Evolutionary conservation across 768 basidiomycete species (phyloP), one percentile per base, ranked within the genome.

Genomic region (Kwoniella heveanensis): DNA sequence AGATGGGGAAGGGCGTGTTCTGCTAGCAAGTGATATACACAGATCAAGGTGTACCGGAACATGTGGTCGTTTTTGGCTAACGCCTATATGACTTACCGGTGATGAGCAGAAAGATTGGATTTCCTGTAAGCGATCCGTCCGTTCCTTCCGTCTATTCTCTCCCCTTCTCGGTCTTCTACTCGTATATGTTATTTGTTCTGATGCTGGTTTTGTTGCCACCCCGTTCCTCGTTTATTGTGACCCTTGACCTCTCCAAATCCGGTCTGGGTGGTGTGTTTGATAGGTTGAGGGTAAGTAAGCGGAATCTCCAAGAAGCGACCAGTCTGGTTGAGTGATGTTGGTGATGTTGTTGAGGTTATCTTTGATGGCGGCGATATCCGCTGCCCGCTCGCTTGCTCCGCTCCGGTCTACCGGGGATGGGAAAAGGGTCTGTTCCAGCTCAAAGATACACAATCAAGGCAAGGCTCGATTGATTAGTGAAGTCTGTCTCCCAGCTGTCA

Each of bases 301-400:
- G 19, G 39, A 44, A 19, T 19, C 6, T 13, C 32, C 32, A 44
- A 32, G 32, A 32, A 13, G 32, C 32, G 5, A 32, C 13, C 32
- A 36, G 32, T 13, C 13, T 36, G 32, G 39, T 10, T 44, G 30
- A 53, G 9, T 53, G 27, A 53, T 53, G 52, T n/a, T 26, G 19
- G 19, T 53, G 52, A 10, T 53, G 27, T 44, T 3, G 10, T n/a
- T n/a, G n/a, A 53, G 25, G 26, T 26, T 22, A 12, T 50, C 19
- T 26, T 53, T 53, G 52, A 53, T 53, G 52, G 52, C 52, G 52
- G 52, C 27, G 29, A 53, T 53, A 10, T 53, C 52, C 52, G 52
- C 27, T 30, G 26, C n/a, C n/a, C n/a, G n/a, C n/a, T n/a, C n/a
- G n/a, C n/a, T 53, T 9, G 12, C 10, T n/a, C 15, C 30, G 26